Evolutionary conservation across 345 rosid genomes (phyloP).

Genomic region (Eucalyptus albens): DNA sequence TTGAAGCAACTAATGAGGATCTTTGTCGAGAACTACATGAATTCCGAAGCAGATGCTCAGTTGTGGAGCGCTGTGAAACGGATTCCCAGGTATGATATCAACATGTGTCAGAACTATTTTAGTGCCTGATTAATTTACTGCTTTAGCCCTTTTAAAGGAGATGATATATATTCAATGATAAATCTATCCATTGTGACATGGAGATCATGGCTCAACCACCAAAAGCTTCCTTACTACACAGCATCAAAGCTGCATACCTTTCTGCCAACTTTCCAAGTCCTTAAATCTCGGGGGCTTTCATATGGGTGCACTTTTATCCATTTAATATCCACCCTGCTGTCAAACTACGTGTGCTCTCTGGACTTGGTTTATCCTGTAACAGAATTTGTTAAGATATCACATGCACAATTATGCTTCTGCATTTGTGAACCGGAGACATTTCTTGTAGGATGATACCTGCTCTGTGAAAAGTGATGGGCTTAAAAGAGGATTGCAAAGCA

Average conservation of each 20-base stretch:
- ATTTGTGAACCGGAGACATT: not conserved
- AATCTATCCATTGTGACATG: not conserved
- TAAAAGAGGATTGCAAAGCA: constrained; percentile 76
- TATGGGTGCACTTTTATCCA: not conserved
- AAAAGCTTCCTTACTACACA: not conserved
- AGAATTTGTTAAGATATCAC: not conserved
- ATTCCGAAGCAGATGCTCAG: constrained; percentile 54
- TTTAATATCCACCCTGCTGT: not conserved
- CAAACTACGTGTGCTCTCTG: not conserved
- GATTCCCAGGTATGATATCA: constrained; percentile 59
- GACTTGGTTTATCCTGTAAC: not conserved
- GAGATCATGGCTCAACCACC: not conserved
- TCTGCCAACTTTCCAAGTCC: not conserved
- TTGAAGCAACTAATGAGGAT: constrained; percentile 88
- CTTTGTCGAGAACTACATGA: constrained; percentile 90
- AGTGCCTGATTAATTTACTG: not conserved
- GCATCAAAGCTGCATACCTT: not conserved
- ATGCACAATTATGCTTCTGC: not conserved
- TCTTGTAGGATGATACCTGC: constrained; percentile 61
- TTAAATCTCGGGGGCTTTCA: not conserved
- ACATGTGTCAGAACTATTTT: not conserved
- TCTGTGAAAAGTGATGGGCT: constrained; percentile 69
- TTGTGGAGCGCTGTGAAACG: constrained; percentile 47
- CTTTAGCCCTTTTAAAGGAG: not conserved
- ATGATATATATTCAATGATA: not conserved